A percentile compares a stretch with the other conserved stretches of the same genome.
phyloP scores from a whole-genome alignment of 1,284 basidiomycete species.

The Ceratobasidium sp. region DNA sequence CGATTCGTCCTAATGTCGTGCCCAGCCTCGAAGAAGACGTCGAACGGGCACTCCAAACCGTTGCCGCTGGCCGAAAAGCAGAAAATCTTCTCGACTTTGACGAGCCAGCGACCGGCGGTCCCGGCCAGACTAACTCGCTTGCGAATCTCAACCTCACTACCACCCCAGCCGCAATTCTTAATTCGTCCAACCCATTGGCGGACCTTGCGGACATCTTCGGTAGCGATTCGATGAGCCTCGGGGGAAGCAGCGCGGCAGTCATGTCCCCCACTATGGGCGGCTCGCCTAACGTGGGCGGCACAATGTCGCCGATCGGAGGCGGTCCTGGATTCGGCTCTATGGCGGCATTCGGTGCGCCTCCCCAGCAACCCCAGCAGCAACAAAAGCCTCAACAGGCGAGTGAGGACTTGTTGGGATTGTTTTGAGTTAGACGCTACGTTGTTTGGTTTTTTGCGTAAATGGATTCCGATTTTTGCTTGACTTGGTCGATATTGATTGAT shows the following conservation, averaged over 20 bases:
- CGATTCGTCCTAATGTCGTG: neutral
- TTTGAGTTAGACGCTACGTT: constrained; percentile 46
- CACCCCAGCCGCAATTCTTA: constrained; percentile 40
- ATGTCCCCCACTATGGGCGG: constrained; percentile 40
- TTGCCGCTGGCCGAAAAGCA: constrained; percentile 87
- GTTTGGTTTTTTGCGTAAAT: constrained; percentile 3
- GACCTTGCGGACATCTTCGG: constrained; percentile 91
- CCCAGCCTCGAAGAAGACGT: constrained; percentile 59
- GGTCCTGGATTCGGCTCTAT: constrained; percentile 29
- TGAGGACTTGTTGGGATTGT: constrained; percentile 59
- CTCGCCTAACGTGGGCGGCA: constrained; percentile 41
- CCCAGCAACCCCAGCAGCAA: constrained; percentile 48
- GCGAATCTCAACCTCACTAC: constrained; percentile 64
- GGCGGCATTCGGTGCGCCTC: constrained; percentile 37
- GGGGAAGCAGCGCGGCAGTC: constrained; percentile 16
- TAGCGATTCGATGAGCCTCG: constrained; percentile 27
- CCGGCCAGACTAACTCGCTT: constrained; percentile 77
- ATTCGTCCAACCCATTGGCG: constrained; percentile 79
- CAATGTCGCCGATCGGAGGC: constrained; percentile 43
- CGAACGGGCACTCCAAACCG: constrained; percentile 87
- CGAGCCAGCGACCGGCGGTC: constrained; percentile 65
- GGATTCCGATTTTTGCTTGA: constrained; percentile 7
- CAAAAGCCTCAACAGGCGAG: constrained; percentile 36
- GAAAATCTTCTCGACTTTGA: constrained; percentile 96
- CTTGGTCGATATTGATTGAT: too few species aligned